phyloP scores from a whole-genome alignment of 495 filamentous ascomycete genomes.

The Staphylotrichum tortipilum region DNA sequence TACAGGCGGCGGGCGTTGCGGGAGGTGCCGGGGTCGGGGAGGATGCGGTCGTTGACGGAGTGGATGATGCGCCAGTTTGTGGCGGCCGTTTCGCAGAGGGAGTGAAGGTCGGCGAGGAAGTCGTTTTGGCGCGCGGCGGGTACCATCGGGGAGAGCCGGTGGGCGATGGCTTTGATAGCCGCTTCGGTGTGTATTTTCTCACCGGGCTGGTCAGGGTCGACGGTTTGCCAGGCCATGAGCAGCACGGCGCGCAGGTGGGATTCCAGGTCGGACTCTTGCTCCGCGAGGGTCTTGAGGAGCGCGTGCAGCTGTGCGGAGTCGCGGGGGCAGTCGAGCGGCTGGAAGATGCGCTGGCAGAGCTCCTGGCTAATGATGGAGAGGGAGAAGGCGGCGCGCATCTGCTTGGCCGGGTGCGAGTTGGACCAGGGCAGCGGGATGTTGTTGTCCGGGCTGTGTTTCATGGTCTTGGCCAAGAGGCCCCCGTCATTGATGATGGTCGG shows the following conservation, averaged over 20 bases:
- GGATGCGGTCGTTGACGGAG: background rate
- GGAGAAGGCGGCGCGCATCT: constrained; percentile 19
- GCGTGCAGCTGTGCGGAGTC: background rate
- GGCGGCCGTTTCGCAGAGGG: background rate
- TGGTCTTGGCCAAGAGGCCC: background rate
- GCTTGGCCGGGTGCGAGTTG: constrained; percentile 12
- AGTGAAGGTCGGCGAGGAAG: background rate
- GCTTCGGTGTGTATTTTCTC: background rate
- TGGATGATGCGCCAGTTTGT: constrained; percentile 10
- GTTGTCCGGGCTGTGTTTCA: background rate
- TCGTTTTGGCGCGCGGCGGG: background rate
- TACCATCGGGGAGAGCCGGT: background rate
- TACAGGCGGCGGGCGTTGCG: background rate
- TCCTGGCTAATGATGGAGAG: constrained; percentile 10
- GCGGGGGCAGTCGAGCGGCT: constrained; percentile 16
- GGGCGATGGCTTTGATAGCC: background rate
- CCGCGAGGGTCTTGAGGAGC: constrained; percentile 1
- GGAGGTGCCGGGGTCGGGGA: background rate
- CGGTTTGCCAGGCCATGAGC: background rate
- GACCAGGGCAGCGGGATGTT: constrained; percentile 13
- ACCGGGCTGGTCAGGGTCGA: background rate
- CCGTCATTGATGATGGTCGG: background rate
- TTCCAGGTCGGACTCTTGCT: constrained; percentile 3
- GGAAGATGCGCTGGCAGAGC: constrained; percentile 12
- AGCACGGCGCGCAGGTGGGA: constrained; percentile 17